Percentiles rank a stretch among this genome's conserved stretches.
These are phyloP conservation scores for Moesziomyces antarcticus DNA, from an alignment of 1,284 basidiomycete species.

Conservation along the genomic window DNA sequence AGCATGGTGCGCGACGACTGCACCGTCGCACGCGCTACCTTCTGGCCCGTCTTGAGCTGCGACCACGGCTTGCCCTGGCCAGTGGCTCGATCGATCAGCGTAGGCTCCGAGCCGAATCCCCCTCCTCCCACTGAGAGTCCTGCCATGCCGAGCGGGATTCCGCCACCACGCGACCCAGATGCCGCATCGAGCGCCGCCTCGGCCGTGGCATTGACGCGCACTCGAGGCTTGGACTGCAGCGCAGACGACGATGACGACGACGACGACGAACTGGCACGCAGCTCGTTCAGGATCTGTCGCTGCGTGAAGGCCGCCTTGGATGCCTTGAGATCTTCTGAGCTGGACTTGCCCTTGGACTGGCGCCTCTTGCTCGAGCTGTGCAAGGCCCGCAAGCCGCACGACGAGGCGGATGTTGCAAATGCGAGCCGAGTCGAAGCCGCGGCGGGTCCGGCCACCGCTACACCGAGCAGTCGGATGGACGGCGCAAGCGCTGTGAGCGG, in stretches of 20 bases:
- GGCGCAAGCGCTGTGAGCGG: constrained; percentile 12
- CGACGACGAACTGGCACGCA: constrained; percentile 17
- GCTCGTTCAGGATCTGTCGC: constrained; percentile 44
- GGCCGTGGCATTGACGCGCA: constrained; percentile 42
- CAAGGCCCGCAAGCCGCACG: constrained; percentile 1
- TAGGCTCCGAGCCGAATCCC: constrained; percentile 13
- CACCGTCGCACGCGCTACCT: constrained; percentile 82
- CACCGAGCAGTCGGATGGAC: constrained; percentile 11
- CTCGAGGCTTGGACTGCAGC: constrained; percentile 23
- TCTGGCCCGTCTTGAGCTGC: constrained; percentile 81
- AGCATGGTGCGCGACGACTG: constrained; percentile 80
- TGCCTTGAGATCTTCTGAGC: constrained; percentile 13
- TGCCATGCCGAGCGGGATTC: constrained; percentile 34
- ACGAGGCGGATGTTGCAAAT: background rate
- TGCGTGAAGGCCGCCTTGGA: constrained; percentile 40
- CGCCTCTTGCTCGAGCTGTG: constrained; percentile 4
- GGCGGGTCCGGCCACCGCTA: background rate
- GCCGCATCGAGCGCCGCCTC: constrained; percentile 45
- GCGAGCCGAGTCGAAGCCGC: constrained; percentile 10
- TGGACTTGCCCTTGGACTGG: constrained; percentile 8
- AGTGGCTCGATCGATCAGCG: constrained; percentile 40
- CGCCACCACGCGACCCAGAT: constrained; percentile 25
- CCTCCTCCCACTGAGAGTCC: constrained; percentile 27
- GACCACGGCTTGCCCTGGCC: constrained; percentile 74
- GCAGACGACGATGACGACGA: constrained; percentile 31